Conservation (phyloP, 2,329 filamentous ascomycete genomes). For the Phialophora macrospora region DNA sequence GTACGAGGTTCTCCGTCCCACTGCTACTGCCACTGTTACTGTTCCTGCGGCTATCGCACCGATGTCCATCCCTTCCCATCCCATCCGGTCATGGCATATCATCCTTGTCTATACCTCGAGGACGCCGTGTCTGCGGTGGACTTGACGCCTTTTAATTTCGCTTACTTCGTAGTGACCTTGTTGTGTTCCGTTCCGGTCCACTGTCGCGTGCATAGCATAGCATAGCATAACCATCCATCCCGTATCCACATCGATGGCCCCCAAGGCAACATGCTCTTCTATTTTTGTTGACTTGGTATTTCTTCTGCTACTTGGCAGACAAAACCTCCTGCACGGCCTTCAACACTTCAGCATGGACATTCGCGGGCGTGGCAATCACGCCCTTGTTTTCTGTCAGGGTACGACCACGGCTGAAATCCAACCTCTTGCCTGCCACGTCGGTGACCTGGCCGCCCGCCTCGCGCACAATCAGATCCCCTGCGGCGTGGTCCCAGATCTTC, state of each 20-base stretch:
- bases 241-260: neutral
- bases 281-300: neutral
- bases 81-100: too few relatives aligned
- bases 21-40: too few relatives aligned
- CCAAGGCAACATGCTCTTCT: neutral
- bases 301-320: conserved; percentile 48
- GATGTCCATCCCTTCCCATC: too few relatives aligned
- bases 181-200: neutral
- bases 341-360: conserved; percentile 76
- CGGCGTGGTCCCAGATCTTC: conserved; percentile 99
- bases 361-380: conserved; percentile 82
- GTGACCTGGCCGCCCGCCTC: conserved; percentile 93
- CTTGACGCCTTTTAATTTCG: neutral
- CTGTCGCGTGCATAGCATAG: neutral
- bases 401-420: conserved; percentile 86
- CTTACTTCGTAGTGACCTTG: neutral
- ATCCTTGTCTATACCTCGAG: too few relatives aligned
- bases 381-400: conserved; percentile 91
- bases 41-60: too few relatives aligned
- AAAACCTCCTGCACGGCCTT: conserved; percentile 82
- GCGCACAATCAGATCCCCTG: conserved; percentile 88
- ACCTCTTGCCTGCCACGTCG: conserved; percentile 79
- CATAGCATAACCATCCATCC: neutral
- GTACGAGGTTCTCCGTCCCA: neutral
- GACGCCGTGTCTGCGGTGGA: neutral